Evolutionary conservation across 2,329 filamentous ascomycete species (phyloP).

Genomic region (Leptographium wingfieldii): DNA sequence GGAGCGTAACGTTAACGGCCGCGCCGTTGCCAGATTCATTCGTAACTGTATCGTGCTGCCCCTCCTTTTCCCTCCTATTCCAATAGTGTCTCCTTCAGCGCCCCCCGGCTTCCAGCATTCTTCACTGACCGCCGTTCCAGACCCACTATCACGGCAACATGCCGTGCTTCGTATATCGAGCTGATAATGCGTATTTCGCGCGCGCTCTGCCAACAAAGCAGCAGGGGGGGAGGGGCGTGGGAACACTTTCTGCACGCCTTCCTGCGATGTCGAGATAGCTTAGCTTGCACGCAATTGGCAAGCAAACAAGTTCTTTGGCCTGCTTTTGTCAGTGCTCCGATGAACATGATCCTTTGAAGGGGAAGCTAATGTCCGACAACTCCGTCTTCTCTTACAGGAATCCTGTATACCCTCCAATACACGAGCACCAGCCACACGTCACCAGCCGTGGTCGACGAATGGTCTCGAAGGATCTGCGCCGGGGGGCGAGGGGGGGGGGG

Average conservation of each 20-base stretch:
- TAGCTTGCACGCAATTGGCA: background rate
- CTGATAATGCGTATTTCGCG: background rate
- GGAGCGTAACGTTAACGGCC: background rate
- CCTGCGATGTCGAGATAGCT: background rate
- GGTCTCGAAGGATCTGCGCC: background rate
- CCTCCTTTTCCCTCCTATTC: background rate
- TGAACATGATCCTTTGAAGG: background rate
- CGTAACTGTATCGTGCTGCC: background rate
- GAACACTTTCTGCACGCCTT: background rate
- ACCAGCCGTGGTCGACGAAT: background rate
- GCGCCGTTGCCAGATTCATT: background rate
- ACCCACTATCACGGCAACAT: background rate
- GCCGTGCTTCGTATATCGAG: background rate
- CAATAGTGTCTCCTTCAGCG: background rate
- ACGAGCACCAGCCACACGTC: background rate
- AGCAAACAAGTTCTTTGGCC: background rate
- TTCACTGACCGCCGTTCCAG: constrained; percentile 1
- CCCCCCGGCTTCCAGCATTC: background rate
- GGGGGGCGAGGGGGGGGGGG: too few relatives aligned
- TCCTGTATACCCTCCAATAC: background rate
- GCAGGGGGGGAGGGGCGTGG: background rate
- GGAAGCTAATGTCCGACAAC: background rate
- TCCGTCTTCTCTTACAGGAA: background rate
- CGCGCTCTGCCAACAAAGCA: background rate
- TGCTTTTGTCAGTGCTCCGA: background rate